A percentile compares a stretch with the other conserved stretches of the same genome.
phyloP scores from a whole-genome alignment of 2,329 filamentous ascomycete genomes.

The Aspergillus quadrilineatus region DNA sequence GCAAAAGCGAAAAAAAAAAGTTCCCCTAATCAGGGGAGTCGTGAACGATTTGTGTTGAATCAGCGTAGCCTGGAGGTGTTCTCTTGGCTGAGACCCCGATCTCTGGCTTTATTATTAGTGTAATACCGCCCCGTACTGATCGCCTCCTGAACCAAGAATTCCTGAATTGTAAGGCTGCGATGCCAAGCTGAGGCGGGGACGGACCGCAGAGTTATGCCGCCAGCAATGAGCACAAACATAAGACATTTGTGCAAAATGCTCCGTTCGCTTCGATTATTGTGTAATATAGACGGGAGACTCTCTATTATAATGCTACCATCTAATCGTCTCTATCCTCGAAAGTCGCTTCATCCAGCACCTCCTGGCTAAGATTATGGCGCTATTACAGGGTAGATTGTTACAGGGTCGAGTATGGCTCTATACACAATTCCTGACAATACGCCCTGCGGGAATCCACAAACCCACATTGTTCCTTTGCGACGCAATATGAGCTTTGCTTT shows the following conservation, averaged over 20 bases:
- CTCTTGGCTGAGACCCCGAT: background rate
- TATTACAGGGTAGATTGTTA: too few species aligned
- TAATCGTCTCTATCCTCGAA: too few species aligned
- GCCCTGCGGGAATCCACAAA: too few species aligned
- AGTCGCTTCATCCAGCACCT: too few species aligned
- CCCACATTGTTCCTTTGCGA: background rate
- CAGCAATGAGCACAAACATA: background rate
- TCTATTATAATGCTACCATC: too few species aligned
- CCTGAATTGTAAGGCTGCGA: conserved; percentile 8
- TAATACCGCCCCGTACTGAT: background rate
- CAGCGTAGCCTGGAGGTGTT: conserved; percentile 1
- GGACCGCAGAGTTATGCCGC: too few species aligned
- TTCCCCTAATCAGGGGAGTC: background rate
- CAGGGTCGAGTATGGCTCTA: too few species aligned
- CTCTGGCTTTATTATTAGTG: too few species aligned
- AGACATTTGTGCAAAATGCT: background rate
- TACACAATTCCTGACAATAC: too few species aligned
- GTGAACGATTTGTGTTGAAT: background rate
- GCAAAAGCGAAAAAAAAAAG: background rate
- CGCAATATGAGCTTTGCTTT: background rate
- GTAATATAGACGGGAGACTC: too few species aligned
- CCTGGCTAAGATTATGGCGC: too few species aligned
- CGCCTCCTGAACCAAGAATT: background rate
- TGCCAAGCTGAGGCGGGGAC: background rate
- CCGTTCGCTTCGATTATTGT: too few species aligned